A percentile compares a stretch with the other conserved stretches of the same genome.
phyloP scores from a whole-genome alignment of 352 stramenopile genomes.

The Phytophthora capsici region DNA sequence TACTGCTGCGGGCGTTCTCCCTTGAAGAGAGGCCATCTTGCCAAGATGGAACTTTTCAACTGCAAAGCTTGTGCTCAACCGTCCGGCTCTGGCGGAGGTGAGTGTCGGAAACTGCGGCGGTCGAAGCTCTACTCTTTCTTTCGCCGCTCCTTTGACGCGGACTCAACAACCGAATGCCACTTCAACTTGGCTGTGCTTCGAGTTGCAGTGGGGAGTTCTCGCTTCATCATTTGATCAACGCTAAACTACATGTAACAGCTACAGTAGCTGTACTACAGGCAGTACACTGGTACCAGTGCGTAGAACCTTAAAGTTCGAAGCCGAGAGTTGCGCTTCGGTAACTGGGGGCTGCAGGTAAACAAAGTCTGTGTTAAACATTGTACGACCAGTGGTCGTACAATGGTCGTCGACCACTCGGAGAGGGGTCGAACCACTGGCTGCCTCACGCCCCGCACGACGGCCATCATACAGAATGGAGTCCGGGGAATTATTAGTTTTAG shows the following conservation, averaged over 20 bases:
- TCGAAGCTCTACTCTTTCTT: not conserved
- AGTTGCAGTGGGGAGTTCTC: no score
- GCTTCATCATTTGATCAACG: no score
- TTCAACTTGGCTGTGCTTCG: slow-evolving; percentile 18
- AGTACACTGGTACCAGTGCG: no score
- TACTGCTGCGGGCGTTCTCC: slow-evolving; percentile 5
- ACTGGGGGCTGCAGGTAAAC: no score
- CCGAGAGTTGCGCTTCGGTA: no score
- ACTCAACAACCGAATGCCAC: slow-evolving; percentile 27
- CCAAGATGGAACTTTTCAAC: slow-evolving; percentile 6
- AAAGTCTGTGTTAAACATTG: no score
- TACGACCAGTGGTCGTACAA: no score
- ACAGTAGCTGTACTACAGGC: no score
- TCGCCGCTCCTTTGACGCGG: slow-evolving; percentile 14
- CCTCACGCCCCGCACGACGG: slow-evolving; percentile 29
- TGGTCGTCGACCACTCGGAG: no score
- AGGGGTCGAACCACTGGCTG: slow-evolving; percentile 56
- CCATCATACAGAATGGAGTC: slow-evolving; percentile 11
- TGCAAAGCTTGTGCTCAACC: slow-evolving; percentile 16
- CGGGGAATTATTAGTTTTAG: no score
- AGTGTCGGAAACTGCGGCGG: slow-evolving; percentile 6
- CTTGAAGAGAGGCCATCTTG: not conserved
- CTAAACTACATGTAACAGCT: no score
- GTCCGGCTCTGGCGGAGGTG: slow-evolving; percentile 6
- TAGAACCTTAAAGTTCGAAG: no score